Percentiles rank a stretch among this genome's conserved stretches.
These are phyloP conservation scores for Corymbia citriodora DNA, from an alignment of 441 rosid genomes.

Conservation along the genomic window DNA sequence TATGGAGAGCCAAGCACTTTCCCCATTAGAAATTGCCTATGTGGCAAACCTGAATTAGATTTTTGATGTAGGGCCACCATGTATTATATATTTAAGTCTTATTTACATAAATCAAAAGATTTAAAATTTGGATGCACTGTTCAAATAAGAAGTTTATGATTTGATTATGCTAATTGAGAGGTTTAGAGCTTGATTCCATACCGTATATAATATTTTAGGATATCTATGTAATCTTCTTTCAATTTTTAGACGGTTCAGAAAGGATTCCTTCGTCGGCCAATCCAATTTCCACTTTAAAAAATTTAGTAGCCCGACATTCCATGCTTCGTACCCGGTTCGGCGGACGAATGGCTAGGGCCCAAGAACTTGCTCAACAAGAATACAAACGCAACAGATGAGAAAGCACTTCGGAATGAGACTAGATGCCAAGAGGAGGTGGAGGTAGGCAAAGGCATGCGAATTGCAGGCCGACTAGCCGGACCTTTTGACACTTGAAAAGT, in stretches of 20 bases:
- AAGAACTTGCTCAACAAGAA: not conserved
- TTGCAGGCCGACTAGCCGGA: not conserved
- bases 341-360: not conserved
- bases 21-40: not conserved
- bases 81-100: too few species aligned
- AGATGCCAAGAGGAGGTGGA: not conserved
- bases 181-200: not conserved
- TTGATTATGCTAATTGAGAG: not conserved
- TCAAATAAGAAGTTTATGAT: not conserved
- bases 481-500: not conserved
- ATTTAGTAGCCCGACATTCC: not conserved
- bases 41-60: too few species aligned
- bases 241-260: not conserved
- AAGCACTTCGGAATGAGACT: not conserved
- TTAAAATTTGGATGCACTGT: not conserved
- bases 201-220: not conserved
- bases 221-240: not conserved
- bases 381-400: not conserved
- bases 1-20: not conserved
- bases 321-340: not conserved
- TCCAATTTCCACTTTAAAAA: not conserved
- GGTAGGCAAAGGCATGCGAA: not conserved
- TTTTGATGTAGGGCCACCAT: too few species aligned
- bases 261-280: not conserved
- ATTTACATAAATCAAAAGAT: rapidly evolving